Conservation (phyloP, 1,284 basidiomycete species). For the Tilletia indica region DNA sequence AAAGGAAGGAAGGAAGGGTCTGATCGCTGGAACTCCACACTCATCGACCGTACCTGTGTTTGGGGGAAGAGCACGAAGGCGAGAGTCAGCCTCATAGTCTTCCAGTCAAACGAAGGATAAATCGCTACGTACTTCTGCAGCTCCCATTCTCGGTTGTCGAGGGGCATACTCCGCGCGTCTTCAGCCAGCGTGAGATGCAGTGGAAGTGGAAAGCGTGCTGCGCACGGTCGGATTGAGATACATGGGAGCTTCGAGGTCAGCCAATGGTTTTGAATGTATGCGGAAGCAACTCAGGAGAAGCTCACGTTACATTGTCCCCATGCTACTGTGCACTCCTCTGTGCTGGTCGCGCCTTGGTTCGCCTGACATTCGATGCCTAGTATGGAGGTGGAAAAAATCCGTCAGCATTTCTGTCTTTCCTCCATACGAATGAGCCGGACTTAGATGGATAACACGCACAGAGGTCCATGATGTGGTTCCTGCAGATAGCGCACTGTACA, state of each 20-base stretch:
- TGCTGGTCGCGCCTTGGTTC: constrained; percentile 92
- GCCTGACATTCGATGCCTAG: constrained; percentile 99
- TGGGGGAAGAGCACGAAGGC: background rate
- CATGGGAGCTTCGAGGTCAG: background rate
- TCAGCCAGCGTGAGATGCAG: constrained; percentile 98
- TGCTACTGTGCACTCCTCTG: constrained; percentile 95
- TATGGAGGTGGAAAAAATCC: background rate
- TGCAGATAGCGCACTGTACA: constrained; percentile 53
- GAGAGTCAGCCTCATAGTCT: background rate
- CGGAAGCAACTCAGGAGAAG: constrained; percentile 20
- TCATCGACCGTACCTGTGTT: background rate
- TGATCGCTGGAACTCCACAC: background rate
- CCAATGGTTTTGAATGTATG: background rate
- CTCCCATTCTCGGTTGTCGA: constrained; percentile 89
- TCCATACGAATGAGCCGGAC: background rate
- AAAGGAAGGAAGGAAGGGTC: background rate
- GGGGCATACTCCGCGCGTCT: constrained; percentile 98
- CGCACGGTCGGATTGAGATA: background rate
- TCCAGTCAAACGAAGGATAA: background rate
- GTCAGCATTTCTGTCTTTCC: background rate
- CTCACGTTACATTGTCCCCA: constrained; percentile 98
- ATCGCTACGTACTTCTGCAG: constrained; percentile 75
- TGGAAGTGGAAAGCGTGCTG: constrained; percentile 99
- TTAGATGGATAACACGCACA: constrained; percentile 33
- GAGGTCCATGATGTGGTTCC: constrained; percentile 56